Base-by-base conservation (phyloP, 352 stramenopile genomes). In the Phytopythium boreale region DNA sequence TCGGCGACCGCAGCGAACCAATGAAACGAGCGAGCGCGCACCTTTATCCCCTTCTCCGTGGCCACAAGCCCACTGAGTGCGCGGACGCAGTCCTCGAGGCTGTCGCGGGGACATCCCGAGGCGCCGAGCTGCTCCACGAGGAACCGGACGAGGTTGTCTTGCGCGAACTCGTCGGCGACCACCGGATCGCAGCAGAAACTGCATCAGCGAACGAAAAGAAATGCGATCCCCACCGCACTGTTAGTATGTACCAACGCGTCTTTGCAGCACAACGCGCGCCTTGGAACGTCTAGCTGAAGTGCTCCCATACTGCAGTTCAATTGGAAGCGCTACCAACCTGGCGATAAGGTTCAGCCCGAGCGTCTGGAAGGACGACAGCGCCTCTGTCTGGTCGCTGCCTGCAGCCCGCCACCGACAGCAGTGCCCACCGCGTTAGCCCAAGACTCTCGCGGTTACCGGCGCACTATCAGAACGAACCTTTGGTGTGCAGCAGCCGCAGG, bases 341-440 rank as follows among this genome's bases (percentile, higher is more conserved):
- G 87, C 83, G 51, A 95, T 93, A 41, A 95, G 72, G 24, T 89
- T 93, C 39, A 95, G 72, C 10, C 84, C 87, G 2, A 95, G 74
- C 17, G 62, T 80, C 66, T 91, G 87, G 62, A 91, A 95, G 10
- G 84, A 80, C 27, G 85, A 93, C 47, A 92, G 66, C 17, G 53
- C 67, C 59, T 79, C 81, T 36, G 76, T 57, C 3, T 79, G 68
- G 26, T 83, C 69, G 20, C 75, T 66, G n/a, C 73, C 77, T 91
- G 51, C 44, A 66, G 56, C 52, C 60, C 12, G 7, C 58, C 10
- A 26, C 43, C 27, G 69, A 66, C 24, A 44, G 20, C 53, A 55
- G 26, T 1, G 12, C 17, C 6, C 11, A 24, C 51, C 29, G 0
- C 17, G 20, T 31, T 46, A 41, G 34, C 34, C 10, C 34, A 39